Evolutionary conservation across 1,139 yeast genomes (phyloP).

Genomic region (Keqinozyma sinolaborantium): DNA sequence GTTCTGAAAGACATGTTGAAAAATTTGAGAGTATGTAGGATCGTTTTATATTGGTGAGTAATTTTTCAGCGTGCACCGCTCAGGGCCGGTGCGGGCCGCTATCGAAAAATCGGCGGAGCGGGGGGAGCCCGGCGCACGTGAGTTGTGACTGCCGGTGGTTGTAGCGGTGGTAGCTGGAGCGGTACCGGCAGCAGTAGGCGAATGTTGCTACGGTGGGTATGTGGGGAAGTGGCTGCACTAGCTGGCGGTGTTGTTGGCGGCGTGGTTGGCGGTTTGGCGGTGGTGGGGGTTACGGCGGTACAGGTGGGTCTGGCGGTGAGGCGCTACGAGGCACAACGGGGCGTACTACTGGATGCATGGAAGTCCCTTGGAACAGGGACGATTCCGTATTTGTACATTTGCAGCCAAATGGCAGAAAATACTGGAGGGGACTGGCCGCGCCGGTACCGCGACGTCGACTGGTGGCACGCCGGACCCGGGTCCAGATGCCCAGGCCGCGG

Average conservation of each 20-base stretch:
- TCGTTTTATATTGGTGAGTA: background rate
- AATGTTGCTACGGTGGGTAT: too few relatives aligned
- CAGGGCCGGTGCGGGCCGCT: background rate
- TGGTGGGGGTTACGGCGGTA: too few relatives aligned
- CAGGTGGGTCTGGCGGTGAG: too few relatives aligned
- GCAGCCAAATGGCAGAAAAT: background rate
- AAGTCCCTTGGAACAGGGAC: background rate
- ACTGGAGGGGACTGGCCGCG: background rate
- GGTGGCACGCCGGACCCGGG: background rate
- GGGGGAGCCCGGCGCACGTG: background rate
- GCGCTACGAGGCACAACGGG: too few relatives aligned
- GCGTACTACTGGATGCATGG: background rate
- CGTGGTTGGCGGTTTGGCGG: too few relatives aligned
- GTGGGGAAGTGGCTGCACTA: too few relatives aligned
- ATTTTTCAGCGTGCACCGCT: constrained; percentile 1
- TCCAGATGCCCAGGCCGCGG: too few relatives aligned
- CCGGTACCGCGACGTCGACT: background rate
- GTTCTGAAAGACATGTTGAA: constrained; percentile 57
- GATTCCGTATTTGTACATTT: constrained; percentile 1
- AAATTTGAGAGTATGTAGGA: constrained; percentile 1
- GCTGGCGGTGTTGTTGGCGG: too few relatives aligned
- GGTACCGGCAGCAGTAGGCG: too few relatives aligned
- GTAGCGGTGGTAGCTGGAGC: too few relatives aligned
- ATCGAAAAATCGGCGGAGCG: background rate
- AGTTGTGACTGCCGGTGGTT: background rate